Evolutionary conservation across 345 rosid genomes (phyloP).

Genomic region (Arabis hirsuta): DNA sequence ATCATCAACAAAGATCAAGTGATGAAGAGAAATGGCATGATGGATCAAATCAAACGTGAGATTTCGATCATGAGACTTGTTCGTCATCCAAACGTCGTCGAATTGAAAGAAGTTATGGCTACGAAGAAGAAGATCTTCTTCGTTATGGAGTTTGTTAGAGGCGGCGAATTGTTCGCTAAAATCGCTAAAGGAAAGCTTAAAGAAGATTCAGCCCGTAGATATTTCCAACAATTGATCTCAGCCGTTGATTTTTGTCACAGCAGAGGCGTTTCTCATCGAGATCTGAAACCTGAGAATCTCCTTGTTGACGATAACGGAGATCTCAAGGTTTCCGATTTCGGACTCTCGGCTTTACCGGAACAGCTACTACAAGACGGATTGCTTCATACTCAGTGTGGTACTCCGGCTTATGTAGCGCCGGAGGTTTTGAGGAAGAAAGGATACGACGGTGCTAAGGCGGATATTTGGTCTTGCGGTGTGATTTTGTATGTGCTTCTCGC

Average conservation of each 20-base stretch:
- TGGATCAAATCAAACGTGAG: conserved; percentile 74
- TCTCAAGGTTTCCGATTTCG: conserved; percentile 79
- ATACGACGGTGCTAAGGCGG: conserved; percentile 79
- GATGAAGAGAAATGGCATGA: conserved; percentile 53
- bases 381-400: conserved; percentile 87
- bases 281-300: conserved; percentile 81
- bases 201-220: conserved; percentile 61
- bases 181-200: conserved; percentile 62
- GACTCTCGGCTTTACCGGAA: conserved; percentile 73
- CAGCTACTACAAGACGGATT: conserved; percentile 73
- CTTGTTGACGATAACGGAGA: conserved; percentile 69
- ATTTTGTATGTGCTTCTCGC: conserved; percentile 69
- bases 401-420: conserved; percentile 90
- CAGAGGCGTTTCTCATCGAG: conserved; percentile 81
- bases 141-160: conserved; percentile 74
- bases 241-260: conserved; percentile 84
- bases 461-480: conserved; percentile 91
- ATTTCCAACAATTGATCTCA: conserved; percentile 70
- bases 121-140: conserved; percentile 67
- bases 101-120: conserved; percentile 80
- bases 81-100: conserved; percentile 73
- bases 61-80: conserved; percentile 75
- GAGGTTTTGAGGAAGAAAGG: conserved; percentile 80
- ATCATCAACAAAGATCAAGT: conserved; percentile 62
- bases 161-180: conserved; percentile 78